These are phyloP conservation scores for Xylaria sp. DNA, from an alignment of 2,329 filamentous ascomycete species.

Conservation along the genomic window DNA sequence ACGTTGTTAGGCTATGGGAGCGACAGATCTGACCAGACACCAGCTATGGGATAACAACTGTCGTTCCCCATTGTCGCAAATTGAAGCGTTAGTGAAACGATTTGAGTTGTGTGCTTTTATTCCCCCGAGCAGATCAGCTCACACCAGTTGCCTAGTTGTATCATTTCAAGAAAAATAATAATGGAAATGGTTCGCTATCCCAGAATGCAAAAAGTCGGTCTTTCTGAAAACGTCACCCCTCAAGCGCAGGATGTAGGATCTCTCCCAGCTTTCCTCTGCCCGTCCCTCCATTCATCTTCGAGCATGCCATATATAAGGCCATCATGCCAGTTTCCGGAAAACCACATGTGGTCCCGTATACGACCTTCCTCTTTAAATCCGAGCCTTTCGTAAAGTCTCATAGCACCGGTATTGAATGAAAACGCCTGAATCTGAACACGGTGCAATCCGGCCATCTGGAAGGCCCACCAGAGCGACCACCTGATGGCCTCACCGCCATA, in stretches of 20 bases:
- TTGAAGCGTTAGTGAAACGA: neutral
- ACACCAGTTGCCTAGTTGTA: too few relatives aligned
- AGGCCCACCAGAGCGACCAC: constrained; percentile 52
- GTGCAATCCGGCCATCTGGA: constrained; percentile 52
- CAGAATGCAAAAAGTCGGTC: neutral
- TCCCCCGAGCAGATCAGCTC: neutral
- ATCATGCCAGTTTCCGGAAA: constrained; percentile 52
- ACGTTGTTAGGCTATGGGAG: constrained; percentile 30
- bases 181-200: neutral
- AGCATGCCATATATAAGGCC: constrained; percentile 50
- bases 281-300: constrained; percentile 50
- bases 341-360: constrained; percentile 51
- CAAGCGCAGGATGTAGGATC: constrained; percentile 26
- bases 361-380: constrained; percentile 53
- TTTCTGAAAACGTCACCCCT: neutral
- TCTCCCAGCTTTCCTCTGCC: constrained; percentile 33
- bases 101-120: neutral
- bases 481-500: constrained; percentile 54
- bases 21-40: constrained; percentile 10
- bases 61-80: neutral
- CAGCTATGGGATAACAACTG: constrained; percentile 1
- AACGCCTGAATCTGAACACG: constrained; percentile 51
- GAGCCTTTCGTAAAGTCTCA: constrained; percentile 50
- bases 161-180: neutral
- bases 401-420: constrained; percentile 51